These are phyloP conservation scores for Rosa chinensis DNA, from an alignment of 306 rosid genomes.

Conservation along the genomic window DNA sequence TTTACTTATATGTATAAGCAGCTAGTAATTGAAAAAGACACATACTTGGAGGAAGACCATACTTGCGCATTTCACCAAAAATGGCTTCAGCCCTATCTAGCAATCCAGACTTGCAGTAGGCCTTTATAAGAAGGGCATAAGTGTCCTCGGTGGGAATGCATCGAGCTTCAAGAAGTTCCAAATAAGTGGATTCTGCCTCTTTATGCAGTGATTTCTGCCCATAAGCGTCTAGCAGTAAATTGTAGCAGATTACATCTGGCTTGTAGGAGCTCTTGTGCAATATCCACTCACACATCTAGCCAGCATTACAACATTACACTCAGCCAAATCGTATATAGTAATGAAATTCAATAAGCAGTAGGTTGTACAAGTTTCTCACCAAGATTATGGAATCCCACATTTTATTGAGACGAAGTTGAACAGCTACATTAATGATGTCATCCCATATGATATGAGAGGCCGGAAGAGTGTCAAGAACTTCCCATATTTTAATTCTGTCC, in stretches of 20 bases:
- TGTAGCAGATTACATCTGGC: constrained; percentile 87
- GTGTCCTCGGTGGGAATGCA: constrained; percentile 93
- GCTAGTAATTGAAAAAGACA: constrained; percentile 20
- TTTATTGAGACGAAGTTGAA: constrained; percentile 81
- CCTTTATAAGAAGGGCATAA: constrained; percentile 85
- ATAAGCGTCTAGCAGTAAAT: constrained; percentile 86
- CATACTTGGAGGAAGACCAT: constrained; percentile 76
- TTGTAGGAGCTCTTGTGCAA: constrained; percentile 76
- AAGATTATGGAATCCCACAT: constrained; percentile 73
- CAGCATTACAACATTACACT: constrained; percentile 18
- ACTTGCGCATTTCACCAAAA: constrained; percentile 72
- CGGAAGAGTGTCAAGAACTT: constrained; percentile 63
- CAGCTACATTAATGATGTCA: constrained; percentile 73
- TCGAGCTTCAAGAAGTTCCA: constrained; percentile 68
- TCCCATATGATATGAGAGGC: constrained; percentile 80
- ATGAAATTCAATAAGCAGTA: background rate
- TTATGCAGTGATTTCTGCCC: constrained; percentile 66
- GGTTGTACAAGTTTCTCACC: constrained; percentile 44
- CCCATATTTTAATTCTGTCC: constrained; percentile 52
- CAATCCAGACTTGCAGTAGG: constrained; percentile 73
- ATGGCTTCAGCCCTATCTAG: constrained; percentile 81
- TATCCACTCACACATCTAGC: constrained; percentile 87
- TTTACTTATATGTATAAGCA: background rate
- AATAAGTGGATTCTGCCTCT: constrained; percentile 77
- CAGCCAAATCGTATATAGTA: background rate